Evolutionary conservation across 805 yeast species (phyloP), one percentile per base, ranked within the genome.

Genomic region (Teunomyces gatunensis): DNA sequence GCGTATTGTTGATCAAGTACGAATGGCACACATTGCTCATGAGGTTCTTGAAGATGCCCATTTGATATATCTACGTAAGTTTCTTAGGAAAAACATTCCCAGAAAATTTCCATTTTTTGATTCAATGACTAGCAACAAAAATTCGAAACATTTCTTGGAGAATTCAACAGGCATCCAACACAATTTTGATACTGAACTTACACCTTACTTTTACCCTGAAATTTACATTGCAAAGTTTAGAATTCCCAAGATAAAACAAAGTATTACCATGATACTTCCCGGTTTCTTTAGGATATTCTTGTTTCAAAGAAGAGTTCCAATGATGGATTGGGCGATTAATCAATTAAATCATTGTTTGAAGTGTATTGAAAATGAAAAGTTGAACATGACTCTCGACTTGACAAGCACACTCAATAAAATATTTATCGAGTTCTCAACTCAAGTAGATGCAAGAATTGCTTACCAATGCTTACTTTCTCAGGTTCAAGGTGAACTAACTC

Each of bases 361-460:
- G 23, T 47, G 36, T 17, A 48, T 67, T 5, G 67, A 62, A 12
- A 44, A 32, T 20, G 57, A 53, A 49, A 63, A 61, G 3, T 42
- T 58, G 28, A 39, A 58, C 1, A 48, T 21, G 37, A 32, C 35
- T 9, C 34, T 57, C 6, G 67, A 55, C 11, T 48, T 55, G 25
- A 54, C 61, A 28, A 48, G 42, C 6, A 64, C 59, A 29, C 54
- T 56, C 47, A 71, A 73, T 44, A 80, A 78, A 48, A 79, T 80
- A 0, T 85, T 90, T 52, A 67, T 90, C 15, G 79, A 79, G 54
- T 89, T 90, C 60, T 69, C 75, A 28, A 69, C 74, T 5, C 79
- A 78, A 29, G 56, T 72, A 3, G 78, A 83, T 1, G 84, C 91
- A 0, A 81, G 82, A 50, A 71, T 85, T 27, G 83, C 88, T 0